Base-by-base conservation (phyloP, 768 basidiomycete genomes). In the Mycena albidolilacea region DNA sequence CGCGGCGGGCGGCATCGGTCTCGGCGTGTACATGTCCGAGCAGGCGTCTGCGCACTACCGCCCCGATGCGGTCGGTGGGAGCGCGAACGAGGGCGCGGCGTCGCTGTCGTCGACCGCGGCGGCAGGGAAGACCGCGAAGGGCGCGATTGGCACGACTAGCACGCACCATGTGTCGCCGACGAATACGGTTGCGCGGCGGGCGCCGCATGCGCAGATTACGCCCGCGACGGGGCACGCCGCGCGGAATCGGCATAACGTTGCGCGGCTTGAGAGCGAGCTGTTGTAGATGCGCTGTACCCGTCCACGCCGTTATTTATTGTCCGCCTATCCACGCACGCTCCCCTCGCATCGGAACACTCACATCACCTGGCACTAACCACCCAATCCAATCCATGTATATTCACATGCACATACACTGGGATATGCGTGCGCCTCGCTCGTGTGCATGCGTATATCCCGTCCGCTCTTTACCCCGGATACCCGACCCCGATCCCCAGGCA, bases 31-130 rank as follows among this genome's bases (percentile, higher is more conserved):
- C 73, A 70, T 90, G 37, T 85, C 90, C 11, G 89, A 91, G 74
- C 87, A 87, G 55, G 79, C 81, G 35, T 79, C 88, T 8, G 76
- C 82, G 57, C 85, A 91, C 78, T 83, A 86, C 55, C 83, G 81
- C 14, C 94, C 94, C 5, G 89, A 81, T 5, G 89, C 88, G 10
- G 79, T 95, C 66, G 93, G 94, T 38, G 93, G 93, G 15, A 87
- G 86, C 64, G 90, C 87, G 12, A 80, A 85, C 46, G 85, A 91
- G 77, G 81, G 82, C 6, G 75, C 78, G 15, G 76, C 78, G 1
- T 55, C 78, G 5, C 46, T 69, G 23, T 19, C 64, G 23, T 61
- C 75, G 23, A 48, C 74, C 59, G 76, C 78, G 38, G 76, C 75
- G 4, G 52, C 66, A 17, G 69, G 59, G 2, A 35, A 74, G 75